phyloP scores from a whole-genome alignment of 2,329 filamentous ascomycete genomes.

The Trichophyton schoenleinii region DNA sequence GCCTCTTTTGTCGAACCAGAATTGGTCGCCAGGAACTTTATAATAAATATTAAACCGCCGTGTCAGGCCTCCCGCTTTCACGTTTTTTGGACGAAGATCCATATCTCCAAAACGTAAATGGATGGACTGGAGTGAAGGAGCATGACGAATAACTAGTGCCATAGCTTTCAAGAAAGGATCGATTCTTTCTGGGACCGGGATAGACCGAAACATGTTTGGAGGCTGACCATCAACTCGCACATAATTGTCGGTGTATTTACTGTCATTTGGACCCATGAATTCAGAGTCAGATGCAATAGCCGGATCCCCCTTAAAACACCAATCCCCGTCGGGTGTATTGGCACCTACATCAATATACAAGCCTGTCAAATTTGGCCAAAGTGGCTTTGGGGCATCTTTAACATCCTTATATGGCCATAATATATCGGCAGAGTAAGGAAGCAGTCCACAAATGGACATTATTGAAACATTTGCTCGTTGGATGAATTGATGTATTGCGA shows the following conservation, averaged over 20 bases:
- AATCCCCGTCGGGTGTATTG: neutral
- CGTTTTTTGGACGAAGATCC: neutral
- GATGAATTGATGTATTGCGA: neutral
- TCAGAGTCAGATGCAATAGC: neutral
- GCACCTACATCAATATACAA: neutral
- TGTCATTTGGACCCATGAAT: neutral
- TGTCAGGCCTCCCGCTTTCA: neutral
- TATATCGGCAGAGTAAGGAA: neutral
- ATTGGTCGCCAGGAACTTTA: neutral
- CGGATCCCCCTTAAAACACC: neutral
- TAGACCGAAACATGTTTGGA: neutral
- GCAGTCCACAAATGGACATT: neutral
- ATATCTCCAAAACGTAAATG: neutral
- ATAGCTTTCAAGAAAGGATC: conserved; percentile 6
- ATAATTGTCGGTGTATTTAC: neutral
- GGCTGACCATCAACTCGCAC: neutral
- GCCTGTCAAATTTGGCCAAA: neutral
- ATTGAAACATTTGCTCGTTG: neutral
- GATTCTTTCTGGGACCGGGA: conserved; percentile 4
- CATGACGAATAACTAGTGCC: conserved; percentile 4
- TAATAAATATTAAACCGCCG: neutral
- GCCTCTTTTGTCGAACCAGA: neutral
- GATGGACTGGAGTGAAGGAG: neutral
- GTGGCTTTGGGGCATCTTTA: neutral
- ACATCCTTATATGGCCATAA: neutral